These are phyloP conservation scores for Gelatoporia subvermispora DNA, from an alignment of 768 basidiomycete species.

Conservation along the genomic window DNA sequence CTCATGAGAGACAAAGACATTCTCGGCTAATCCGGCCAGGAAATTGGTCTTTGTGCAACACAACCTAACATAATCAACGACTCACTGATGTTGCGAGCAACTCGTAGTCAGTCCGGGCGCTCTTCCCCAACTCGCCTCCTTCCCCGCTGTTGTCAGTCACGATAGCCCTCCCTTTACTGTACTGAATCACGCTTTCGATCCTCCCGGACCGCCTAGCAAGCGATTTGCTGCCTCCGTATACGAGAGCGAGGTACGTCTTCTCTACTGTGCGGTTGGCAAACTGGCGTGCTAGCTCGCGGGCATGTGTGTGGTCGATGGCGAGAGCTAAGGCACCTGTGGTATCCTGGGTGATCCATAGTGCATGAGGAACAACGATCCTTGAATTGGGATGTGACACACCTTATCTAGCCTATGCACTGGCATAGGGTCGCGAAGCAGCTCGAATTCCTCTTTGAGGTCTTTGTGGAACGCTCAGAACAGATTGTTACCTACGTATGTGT, in stretches of 20 bases:
- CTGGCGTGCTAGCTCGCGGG: slow-evolving; percentile 51
- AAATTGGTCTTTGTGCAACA: not conserved
- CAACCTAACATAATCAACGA: slow-evolving; percentile 4
- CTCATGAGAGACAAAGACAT: slow-evolving; percentile 53
- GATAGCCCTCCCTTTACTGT: slow-evolving; percentile 44
- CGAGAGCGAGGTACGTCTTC: slow-evolving; percentile 64
- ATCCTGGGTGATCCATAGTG: slow-evolving; percentile 28
- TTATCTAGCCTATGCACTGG: slow-evolving; percentile 67
- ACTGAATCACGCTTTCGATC: slow-evolving; percentile 39
- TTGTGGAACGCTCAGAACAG: too few relatives aligned
- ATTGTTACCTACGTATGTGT: slow-evolving; percentile 8
- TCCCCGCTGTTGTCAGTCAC: not conserved
- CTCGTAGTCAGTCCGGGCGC: slow-evolving; percentile 53
- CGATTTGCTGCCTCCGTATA: slow-evolving; percentile 45
- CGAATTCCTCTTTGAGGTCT: slow-evolving; percentile 24
- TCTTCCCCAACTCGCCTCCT: slow-evolving; percentile 20
- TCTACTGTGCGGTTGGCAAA: slow-evolving; percentile 42
- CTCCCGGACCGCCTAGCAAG: slow-evolving; percentile 32
- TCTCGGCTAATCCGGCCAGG: slow-evolving; percentile 21
- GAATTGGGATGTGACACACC: slow-evolving; percentile 27
- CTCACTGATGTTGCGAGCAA: slow-evolving; percentile 54
- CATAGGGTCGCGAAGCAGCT: slow-evolving; percentile 33
- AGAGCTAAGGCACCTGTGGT: slow-evolving; percentile 64
- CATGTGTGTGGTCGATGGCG: slow-evolving; percentile 38
- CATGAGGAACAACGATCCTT: not conserved